A percentile compares a stretch with the other conserved stretches of the same genome.
These are phyloP conservation scores for Logfia minima DNA, from an alignment of 129 eudicot species.

Conservation along the genomic window DNA sequence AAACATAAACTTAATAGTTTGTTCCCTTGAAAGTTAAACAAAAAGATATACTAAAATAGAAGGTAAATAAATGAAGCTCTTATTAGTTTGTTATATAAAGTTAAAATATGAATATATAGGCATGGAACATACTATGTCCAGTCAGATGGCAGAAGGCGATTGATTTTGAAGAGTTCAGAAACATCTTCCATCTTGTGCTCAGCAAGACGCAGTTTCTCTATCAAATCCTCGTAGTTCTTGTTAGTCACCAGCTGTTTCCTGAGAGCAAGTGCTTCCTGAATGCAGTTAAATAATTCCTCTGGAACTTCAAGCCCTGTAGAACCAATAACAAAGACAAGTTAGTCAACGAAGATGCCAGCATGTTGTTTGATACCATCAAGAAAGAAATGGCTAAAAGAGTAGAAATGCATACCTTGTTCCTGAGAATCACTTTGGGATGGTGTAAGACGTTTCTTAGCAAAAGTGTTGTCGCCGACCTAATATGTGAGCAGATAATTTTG, in stretches of 20 bases:
- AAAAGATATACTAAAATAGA: background rate
- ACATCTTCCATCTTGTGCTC: background rate
- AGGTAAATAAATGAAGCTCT: background rate
- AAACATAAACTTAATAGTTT: background rate
- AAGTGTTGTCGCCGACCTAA: too few species aligned
- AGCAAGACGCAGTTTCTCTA: background rate
- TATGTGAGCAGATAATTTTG: too few species aligned
- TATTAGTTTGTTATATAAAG: background rate
- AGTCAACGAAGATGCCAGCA: background rate
- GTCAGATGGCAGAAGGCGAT: background rate
- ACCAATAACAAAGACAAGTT: background rate
- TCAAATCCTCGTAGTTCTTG: background rate
- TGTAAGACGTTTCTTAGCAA: too few species aligned
- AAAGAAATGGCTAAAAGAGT: too few species aligned
- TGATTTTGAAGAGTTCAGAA: background rate
- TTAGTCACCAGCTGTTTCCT: background rate
- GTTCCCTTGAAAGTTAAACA: background rate
- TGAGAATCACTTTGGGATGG: too few species aligned
- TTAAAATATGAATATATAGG: background rate
- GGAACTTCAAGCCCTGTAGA: background rate
- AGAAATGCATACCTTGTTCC: too few species aligned
- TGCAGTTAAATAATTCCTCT: background rate
- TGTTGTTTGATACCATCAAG: background rate
- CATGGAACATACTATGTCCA: background rate
- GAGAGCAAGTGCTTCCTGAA: background rate